These are phyloP conservation scores for Waltergamsia citrina DNA, from an alignment of 2,329 filamentous ascomycete species.

Conservation along the genomic window DNA sequence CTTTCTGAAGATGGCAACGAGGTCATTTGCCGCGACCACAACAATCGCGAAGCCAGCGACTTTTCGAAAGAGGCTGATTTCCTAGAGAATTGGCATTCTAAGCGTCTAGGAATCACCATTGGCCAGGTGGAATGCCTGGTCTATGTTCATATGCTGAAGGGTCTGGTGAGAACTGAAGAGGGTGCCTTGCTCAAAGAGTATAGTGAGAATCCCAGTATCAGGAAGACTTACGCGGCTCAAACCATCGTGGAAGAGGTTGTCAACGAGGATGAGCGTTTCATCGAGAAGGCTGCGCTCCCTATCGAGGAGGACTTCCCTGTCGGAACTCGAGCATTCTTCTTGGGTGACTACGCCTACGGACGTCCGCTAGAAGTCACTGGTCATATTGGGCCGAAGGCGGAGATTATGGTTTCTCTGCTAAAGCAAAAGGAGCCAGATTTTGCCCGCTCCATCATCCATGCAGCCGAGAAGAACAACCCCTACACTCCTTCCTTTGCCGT, in stretches of 20 bases:
- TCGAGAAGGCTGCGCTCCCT: slow-evolving; percentile 79
- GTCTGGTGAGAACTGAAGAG: slow-evolving; percentile 80
- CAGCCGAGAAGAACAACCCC: slow-evolving; percentile 59
- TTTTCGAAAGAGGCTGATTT: slow-evolving; percentile 77
- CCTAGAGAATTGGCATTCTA: slow-evolving; percentile 83
- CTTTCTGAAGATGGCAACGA: slow-evolving; percentile 56
- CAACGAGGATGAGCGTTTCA: slow-evolving; percentile 86
- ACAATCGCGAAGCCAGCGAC: slow-evolving; percentile 65
- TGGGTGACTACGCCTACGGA: slow-evolving; percentile 89
- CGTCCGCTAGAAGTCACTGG: slow-evolving; percentile 75
- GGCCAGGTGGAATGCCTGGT: slow-evolving; percentile 82
- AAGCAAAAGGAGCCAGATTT: slow-evolving; percentile 74
- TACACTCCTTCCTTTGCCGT: slow-evolving; percentile 89
- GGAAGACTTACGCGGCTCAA: slow-evolving; percentile 86
- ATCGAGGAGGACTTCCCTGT: slow-evolving; percentile 87
- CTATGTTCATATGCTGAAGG: slow-evolving; percentile 89
- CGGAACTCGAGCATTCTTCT: slow-evolving; percentile 78
- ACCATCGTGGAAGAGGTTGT: slow-evolving; percentile 82
- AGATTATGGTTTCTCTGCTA: slow-evolving; percentile 66
- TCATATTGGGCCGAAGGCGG: slow-evolving; percentile 65
- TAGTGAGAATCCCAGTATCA: slow-evolving; percentile 71
- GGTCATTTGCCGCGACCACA: slow-evolving; percentile 61
- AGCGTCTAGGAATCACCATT: slow-evolving; percentile 79
- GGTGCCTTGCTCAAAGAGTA: slow-evolving; percentile 92
- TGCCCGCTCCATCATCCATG: slow-evolving; percentile 60